Base-by-base conservation (phyloP, 495 filamentous ascomycete species). In the Mycothermus thermophilus region DNA sequence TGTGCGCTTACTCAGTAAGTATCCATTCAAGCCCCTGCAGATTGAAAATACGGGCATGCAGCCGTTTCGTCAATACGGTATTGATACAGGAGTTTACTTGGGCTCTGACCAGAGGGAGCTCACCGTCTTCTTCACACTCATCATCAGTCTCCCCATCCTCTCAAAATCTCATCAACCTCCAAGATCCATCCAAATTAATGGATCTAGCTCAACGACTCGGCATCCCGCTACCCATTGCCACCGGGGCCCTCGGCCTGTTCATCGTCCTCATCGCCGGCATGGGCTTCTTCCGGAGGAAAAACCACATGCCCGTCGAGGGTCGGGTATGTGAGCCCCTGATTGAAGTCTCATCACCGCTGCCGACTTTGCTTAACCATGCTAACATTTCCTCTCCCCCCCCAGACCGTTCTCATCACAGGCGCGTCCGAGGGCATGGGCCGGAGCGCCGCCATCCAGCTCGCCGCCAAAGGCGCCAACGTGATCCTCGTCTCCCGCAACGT, bases 361-460 rank as follows among this genome's bases (percentile, higher is more conserved):
- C n/a, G n/a, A n/a, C n/a, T n/a, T n/a, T n/a, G n/a, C n/a, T n/a
- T n/a, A n/a, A 21, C 30, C 20, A 7, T n/a, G 7, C 43, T 44
- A 34, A 46, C 24, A 9, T 4, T 15, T 6, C 26, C 27, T 6
- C 27, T 10, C 23, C 12, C 2, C 6, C 1, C 13, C 7, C 37
- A 88, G 83, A 90, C 82, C 4, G 70, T 90, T 38, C 59, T 96
- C 15, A 64, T 97, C 35, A 97, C 90, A 9, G 90, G 90, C 25
- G 88, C 76, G 34, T 96, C 92, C 1, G 80, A 93, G 51, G 90
- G 90, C 32, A 83, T 94, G 80, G 90, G 90, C 42, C 72, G 68
- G 47, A 72, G 68, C 39, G 71, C 79, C 12, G 87, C 76, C 3
- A 63, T 69, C 14, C 68, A 83, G 36, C 70, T 96, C 13, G 71